Evolutionary conservation across 257 asterid species (phyloP).

Genomic region (Asclepias syriaca): DNA sequence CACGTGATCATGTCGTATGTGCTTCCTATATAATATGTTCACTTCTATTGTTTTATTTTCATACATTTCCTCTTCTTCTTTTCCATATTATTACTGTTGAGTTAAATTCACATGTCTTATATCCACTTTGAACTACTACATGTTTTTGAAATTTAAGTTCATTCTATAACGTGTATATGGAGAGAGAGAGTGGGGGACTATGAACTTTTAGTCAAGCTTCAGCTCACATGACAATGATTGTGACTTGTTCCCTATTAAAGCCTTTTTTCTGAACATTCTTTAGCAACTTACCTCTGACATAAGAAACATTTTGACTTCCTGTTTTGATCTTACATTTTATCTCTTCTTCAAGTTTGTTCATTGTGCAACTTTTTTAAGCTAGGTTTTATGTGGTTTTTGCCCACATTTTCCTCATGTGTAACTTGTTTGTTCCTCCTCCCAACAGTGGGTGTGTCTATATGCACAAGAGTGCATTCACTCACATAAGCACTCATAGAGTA

Average conservation of each 20-base stretch:
- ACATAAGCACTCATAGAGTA: neutral
- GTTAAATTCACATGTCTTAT: too few species aligned
- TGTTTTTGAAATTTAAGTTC: too few species aligned
- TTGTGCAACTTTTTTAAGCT: neutral
- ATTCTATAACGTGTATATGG: too few species aligned
- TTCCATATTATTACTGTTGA: too few species aligned
- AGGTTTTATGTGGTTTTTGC: neutral
- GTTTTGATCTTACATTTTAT: neutral
- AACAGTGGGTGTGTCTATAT: neutral
- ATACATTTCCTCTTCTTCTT: too few species aligned
- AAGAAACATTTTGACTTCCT: neutral
- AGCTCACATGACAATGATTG: neutral
- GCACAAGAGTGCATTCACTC: neutral
- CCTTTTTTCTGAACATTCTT: neutral
- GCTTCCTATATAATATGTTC: too few species aligned
- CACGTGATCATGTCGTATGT: too few species aligned
- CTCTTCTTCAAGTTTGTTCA: constrained; percentile 1
- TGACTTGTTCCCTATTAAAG: neutral
- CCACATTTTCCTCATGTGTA: neutral
- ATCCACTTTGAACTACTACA: too few species aligned
- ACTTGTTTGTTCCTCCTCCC: neutral
- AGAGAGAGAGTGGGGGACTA: too few species aligned
- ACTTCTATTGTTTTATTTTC: too few species aligned
- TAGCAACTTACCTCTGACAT: neutral
- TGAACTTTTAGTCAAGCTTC: neutral